A percentile compares a stretch with the other conserved stretches of the same genome.
These are phyloP conservation scores for Xylaria sp. DNA, from an alignment of 2,329 filamentous ascomycete genomes.

Conservation along the genomic window DNA sequence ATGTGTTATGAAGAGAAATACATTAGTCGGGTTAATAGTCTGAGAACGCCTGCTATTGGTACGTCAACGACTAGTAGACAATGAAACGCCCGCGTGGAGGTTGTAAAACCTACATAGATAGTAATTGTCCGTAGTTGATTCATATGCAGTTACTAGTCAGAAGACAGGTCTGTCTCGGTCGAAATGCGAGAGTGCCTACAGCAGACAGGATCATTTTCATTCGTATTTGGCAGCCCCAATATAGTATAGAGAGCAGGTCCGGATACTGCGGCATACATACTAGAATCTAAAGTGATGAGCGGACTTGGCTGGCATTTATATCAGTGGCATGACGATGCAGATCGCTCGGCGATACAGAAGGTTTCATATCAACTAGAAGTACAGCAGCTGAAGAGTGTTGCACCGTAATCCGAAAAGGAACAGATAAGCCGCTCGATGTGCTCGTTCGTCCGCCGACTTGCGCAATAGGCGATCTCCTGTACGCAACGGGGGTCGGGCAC, in stretches of 20 bases:
- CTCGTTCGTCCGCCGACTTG: constrained; percentile 14
- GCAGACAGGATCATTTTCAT: background rate
- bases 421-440: constrained; percentile 2
- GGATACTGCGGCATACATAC: constrained; percentile 16
- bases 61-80: constrained; percentile 20
- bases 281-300: constrained; percentile 8
- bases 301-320: constrained; percentile 19
- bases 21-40: background rate
- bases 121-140: background rate
- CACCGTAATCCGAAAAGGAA: constrained; percentile 25
- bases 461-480: constrained; percentile 9
- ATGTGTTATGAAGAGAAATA: background rate
- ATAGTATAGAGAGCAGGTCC: constrained; percentile 19
- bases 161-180: background rate
- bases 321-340: constrained; percentile 23
- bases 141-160: background rate
- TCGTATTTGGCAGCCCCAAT: background rate
- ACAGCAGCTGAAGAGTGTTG: constrained; percentile 26
- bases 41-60: background rate
- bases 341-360: constrained; percentile 30
- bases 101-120: constrained; percentile 5
- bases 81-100: constrained; percentile 16
- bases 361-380: constrained; percentile 18
- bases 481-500: constrained; percentile 18
- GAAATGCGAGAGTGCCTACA: background rate